Evolutionary conservation across 2,329 filamentous ascomycete genomes (phyloP), one percentile per base, ranked within the genome.

Genomic region (Huntiella decipiens): DNA sequence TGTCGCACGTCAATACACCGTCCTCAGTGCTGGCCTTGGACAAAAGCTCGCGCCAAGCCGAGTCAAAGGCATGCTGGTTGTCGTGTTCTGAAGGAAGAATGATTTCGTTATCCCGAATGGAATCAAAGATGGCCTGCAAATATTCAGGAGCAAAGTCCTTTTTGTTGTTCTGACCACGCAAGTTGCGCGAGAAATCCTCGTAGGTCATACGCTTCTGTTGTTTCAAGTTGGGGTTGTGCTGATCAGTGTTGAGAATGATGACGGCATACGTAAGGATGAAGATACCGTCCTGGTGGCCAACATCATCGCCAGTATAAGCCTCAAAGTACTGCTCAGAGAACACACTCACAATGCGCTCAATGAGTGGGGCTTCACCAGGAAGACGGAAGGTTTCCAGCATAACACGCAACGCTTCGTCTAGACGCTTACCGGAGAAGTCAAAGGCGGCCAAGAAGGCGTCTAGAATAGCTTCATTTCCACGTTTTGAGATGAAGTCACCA

Each of bases 51-150:
- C 88, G 88, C 91, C 91, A 98, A 2, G 91, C 88, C 61, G 93
- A 91, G 59, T 96, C 88, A 57, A 96, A 96, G 1, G 86, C 87
- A 63, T 94, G 82, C 58, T 88, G 82, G 60, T 94, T 95, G 57
- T 95, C 87, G 59, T 96, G 91, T 61, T 98, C 91, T 53, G 96
- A 91, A 0, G 91, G 91, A 16, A 98, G 65, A 52, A 98, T 95
- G 52, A 98, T 98, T 61, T 98, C 91, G 53, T 91, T 84, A 13
- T 76, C 77, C 58, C 81, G 85, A 64, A 98, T 98, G 1, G 85
- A 85, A 54, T 94, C 78, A 56, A 80, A 98, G 46, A 96, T 94
- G 2, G 74, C 74, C 56, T 86, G 74, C 0, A 98, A 69, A 56
- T 88, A 96, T 51, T 87, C 79, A 0, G 74, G 70, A 4, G 79